A percentile compares a stretch with the other conserved stretches of the same genome.
phyloP scores from a whole-genome alignment of 495 filamentous ascomycete genomes.

The Xylaria intraflava region DNA sequence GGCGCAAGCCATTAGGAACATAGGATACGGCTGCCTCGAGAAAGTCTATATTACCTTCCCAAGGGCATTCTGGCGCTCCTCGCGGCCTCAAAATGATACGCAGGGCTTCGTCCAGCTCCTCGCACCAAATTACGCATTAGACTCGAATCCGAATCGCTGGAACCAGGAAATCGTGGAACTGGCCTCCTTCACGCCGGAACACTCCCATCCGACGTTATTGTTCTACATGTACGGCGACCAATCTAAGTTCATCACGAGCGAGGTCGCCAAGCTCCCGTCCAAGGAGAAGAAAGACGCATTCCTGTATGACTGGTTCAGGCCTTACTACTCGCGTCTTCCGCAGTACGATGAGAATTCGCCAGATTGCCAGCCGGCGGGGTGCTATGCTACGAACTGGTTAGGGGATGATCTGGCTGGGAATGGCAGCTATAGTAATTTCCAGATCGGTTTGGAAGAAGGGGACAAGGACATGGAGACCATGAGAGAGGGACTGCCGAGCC shows the following conservation, averaged over 20 bases:
- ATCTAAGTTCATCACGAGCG: slow-evolving; percentile 40
- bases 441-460: slow-evolving; percentile 64
- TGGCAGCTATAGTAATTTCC: slow-evolving; percentile 90
- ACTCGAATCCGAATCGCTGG: slow-evolving; percentile 61
- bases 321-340: slow-evolving; percentile 70
- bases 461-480: slow-evolving; percentile 68
- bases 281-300: slow-evolving; percentile 37
- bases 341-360: slow-evolving; percentile 48
- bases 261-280: slow-evolving; percentile 30
- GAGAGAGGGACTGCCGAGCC: slow-evolving; percentile 59
- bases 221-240: slow-evolving; percentile 82
- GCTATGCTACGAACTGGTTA: slow-evolving; percentile 73
- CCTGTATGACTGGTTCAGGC: slow-evolving; percentile 56
- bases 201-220: slow-evolving; percentile 76
- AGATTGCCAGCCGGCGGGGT: slow-evolving; percentile 55
- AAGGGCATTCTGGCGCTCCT: slow-evolving; percentile 49
- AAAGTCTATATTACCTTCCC: slow-evolving; percentile 91
- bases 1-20: slow-evolving; percentile 60
- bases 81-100: slow-evolving; percentile 22
- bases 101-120: slow-evolving; percentile 64
- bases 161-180: slow-evolving; percentile 77
- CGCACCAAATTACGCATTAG: slow-evolving; percentile 53
- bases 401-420: slow-evolving; percentile 76
- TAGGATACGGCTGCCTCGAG: slow-evolving; percentile 84
- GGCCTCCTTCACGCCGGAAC: slow-evolving; percentile 52